These are phyloP conservation scores for Globisporangium cystogenes DNA, from an alignment of 352 stramenopile genomes.

Conservation along the genomic window DNA sequence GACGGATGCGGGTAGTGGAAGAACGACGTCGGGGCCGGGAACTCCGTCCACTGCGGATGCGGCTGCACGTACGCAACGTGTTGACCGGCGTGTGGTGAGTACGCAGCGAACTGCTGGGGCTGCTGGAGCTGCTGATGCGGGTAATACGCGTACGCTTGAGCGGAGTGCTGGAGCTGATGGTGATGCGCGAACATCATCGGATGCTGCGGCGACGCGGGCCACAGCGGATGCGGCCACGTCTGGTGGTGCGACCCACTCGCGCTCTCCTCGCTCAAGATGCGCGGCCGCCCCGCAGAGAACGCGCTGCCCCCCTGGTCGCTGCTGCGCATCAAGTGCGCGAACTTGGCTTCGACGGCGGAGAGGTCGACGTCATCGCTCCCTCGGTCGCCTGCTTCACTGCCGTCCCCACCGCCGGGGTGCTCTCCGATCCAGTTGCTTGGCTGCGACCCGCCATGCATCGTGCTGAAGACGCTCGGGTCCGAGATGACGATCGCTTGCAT, in stretches of 20 bases:
- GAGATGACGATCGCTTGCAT: constrained; percentile 66
- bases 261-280: neutral
- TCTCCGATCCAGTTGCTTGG: neutral
- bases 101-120: constrained; percentile 13
- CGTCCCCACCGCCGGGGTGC: constrained; percentile 7
- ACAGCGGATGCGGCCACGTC: neutral
- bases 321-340: constrained; percentile 76
- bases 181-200: constrained; percentile 4
- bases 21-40: constrained; percentile 2
- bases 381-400: constrained; percentile 14
- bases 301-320: constrained; percentile 27
- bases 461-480: constrained; percentile 61
- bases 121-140: constrained; percentile 19
- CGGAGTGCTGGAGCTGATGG: constrained; percentile 1
- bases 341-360: constrained; percentile 63
- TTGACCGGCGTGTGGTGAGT: neutral
- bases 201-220: neutral
- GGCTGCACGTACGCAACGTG: neutral
- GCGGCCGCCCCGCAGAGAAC: neutral
- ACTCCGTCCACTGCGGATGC: neutral
- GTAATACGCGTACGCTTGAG: constrained; percentile 21
- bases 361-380: constrained; percentile 63
- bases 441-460: constrained; percentile 30
- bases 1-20: neutral
- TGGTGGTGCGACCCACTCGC: neutral